Conservation (phyloP, 441 rosid species). For the Flueggea neowawraea region DNA sequence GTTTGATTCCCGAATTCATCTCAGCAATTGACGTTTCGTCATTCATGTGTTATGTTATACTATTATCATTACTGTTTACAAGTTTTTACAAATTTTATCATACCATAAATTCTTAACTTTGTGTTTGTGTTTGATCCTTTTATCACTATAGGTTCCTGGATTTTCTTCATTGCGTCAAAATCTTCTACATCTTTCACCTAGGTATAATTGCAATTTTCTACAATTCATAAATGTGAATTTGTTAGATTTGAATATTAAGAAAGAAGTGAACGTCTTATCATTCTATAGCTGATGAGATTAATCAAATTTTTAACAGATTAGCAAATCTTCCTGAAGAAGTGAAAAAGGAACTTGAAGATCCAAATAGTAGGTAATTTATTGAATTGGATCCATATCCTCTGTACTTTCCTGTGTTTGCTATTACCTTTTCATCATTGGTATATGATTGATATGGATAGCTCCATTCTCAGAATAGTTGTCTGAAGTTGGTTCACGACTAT, state of each 20-base stretch:
- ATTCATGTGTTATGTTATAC: too few species aligned
- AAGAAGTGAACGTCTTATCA: neutral
- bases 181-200: slow-evolving; percentile 75
- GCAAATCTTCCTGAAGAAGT: slow-evolving; percentile 79
- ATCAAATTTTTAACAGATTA: slow-evolving; percentile 44
- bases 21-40: too few species aligned
- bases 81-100: too few species aligned
- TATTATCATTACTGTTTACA: too few species aligned
- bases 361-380: slow-evolving; percentile 61
- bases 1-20: too few species aligned
- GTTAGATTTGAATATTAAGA: neutral
- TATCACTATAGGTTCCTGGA: slow-evolving; percentile 68
- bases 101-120: neutral
- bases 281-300: neutral
- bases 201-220: slow-evolving; percentile 32
- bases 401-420: too few species aligned
- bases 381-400: too few species aligned
- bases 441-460: too few species aligned
- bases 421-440: too few species aligned
- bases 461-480: too few species aligned
- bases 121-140: slow-evolving; percentile 5
- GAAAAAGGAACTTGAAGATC: slow-evolving; percentile 89
- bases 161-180: slow-evolving; percentile 61
- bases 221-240: neutral
- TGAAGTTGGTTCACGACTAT: too few species aligned